Evolutionary conservation across 2,329 filamentous ascomycete genomes (phyloP).

Genomic region (Elsinoe perseae): DNA sequence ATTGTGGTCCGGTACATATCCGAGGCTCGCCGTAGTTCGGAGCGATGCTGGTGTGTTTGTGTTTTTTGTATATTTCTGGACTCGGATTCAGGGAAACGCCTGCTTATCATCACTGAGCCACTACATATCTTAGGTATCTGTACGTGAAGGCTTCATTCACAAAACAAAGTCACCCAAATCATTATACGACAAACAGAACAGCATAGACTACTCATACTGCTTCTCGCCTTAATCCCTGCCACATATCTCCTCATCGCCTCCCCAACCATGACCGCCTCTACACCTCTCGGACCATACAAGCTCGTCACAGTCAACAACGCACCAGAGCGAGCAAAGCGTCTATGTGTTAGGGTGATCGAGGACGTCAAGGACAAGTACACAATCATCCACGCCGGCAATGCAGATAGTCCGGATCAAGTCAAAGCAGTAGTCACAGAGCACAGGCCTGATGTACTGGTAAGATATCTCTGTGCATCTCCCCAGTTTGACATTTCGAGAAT

Average conservation of each 20-base stretch:
- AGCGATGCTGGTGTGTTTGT: conserved; percentile 1
- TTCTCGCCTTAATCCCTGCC: neutral
- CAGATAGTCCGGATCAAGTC: conserved; percentile 55
- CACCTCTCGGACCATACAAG: conserved; percentile 47
- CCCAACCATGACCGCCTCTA: neutral
- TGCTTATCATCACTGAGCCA: neutral
- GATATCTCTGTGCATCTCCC: too few relatives aligned
- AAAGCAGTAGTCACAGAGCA: conserved; percentile 44
- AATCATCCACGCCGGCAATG: conserved; percentile 56
- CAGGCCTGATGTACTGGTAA: conserved; percentile 50
- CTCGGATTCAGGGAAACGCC: neutral
- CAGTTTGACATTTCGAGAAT: too few relatives aligned
- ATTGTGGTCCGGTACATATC: neutral
- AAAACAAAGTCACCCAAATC: too few relatives aligned
- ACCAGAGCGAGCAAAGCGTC: conserved; percentile 54
- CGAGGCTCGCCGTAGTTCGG: conserved; percentile 5
- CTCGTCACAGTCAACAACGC: conserved; percentile 62
- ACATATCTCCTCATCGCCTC: neutral
- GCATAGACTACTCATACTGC: neutral
- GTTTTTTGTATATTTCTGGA: neutral
- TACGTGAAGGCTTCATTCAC: too few relatives aligned
- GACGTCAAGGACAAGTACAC: conserved; percentile 56
- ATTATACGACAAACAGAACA: neutral
- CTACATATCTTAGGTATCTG: too few relatives aligned
- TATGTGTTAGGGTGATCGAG: conserved; percentile 55